Evolutionary conservation across 352 stramenopile species (phyloP), one percentile per base, ranked within the genome.

Genomic region (Globisporangium heterothallicum): DNA sequence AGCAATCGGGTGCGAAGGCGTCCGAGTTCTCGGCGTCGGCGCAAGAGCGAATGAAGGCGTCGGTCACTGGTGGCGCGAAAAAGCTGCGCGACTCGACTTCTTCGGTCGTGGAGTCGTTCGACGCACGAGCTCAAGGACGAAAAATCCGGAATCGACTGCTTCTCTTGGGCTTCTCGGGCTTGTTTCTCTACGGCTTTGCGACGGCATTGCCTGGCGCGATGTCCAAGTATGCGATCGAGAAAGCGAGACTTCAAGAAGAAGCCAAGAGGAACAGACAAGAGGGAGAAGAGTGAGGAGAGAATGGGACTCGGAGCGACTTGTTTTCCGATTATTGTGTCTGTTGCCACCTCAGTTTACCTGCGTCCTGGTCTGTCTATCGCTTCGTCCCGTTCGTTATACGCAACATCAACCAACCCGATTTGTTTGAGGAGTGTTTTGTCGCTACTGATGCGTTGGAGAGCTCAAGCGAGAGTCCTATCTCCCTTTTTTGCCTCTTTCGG

Each of bases 141-240:
- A 57, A 54, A 26, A 68, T 71, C 50, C 68, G 78, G 45, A 91
- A 92, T 53, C 78, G 77, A 2, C 49, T 77, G 40, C 42, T 93
- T 14, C 30, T 73, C 27, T 27, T 90, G 18, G 83, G 80, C 13
- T 80, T 84, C 45, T 64, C 79, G 10, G 83, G 65, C 2, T 19
- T 93, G 10, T 83, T 84, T 45, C 26, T 93, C 25, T 93, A 92
- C 41, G 83, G 83, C 1, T 87, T 93, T 53, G 83, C 78, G 12
- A 77, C 78, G 16, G 51, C 68, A 12, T 46, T 76, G 51, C 82
- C 82, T 29, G 57, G 75, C 40, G 82, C 82, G 18, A 68, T 91
- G 72, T 63, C 72, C 19, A 83, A 80, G 19, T 93, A 93, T 47
- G 64, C 68, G 21, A 56, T 88, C 45, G 78, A 89, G 58, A 74